phyloP scores from a whole-genome alignment of 305 asterid species.

The Coffea humblotiana region DNA sequence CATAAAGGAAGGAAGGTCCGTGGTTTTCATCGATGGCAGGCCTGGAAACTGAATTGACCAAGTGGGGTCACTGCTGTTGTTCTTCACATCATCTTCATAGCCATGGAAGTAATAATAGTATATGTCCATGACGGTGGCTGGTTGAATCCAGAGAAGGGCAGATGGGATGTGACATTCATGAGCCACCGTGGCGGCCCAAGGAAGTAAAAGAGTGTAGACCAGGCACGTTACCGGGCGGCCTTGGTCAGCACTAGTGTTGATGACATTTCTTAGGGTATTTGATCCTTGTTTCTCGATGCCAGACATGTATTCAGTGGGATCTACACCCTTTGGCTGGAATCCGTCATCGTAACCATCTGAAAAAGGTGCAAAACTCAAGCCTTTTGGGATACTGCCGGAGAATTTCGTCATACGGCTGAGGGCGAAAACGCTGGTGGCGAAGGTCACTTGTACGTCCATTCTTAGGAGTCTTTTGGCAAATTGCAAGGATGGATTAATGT shows the following conservation, averaged over 20 bases:
- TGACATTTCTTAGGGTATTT: neutral
- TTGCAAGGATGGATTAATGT: constrained; percentile 13
- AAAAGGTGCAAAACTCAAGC: neutral
- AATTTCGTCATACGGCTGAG: neutral
- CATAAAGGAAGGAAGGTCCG: constrained; percentile 46
- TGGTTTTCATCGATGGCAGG: constrained; percentile 32
- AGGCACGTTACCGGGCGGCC: constrained; percentile 14
- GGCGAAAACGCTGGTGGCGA: neutral
- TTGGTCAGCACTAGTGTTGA: neutral
- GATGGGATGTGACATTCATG: constrained; percentile 34
- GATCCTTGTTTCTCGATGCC: neutral
- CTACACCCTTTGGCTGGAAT: neutral
- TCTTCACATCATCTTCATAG: constrained; percentile 16
- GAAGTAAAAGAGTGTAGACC: constrained; percentile 35
- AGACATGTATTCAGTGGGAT: neutral
- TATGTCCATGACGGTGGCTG: constrained; percentile 37
- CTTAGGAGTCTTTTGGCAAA: neutral
- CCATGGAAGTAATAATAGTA: constrained; percentile 37
- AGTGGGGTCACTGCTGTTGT: neutral
- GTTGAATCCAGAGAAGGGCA: constrained; percentile 54
- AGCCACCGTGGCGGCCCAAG: constrained; percentile 53
- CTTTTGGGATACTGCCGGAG: neutral
- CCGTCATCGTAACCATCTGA: neutral
- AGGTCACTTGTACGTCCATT: constrained; percentile 7
- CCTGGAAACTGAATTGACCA: constrained; percentile 40